A percentile compares a stretch with the other conserved stretches of the same genome.
phyloP scores from a whole-genome alignment of 768 basidiomycete species.

The Kwoniella shandongensis region DNA sequence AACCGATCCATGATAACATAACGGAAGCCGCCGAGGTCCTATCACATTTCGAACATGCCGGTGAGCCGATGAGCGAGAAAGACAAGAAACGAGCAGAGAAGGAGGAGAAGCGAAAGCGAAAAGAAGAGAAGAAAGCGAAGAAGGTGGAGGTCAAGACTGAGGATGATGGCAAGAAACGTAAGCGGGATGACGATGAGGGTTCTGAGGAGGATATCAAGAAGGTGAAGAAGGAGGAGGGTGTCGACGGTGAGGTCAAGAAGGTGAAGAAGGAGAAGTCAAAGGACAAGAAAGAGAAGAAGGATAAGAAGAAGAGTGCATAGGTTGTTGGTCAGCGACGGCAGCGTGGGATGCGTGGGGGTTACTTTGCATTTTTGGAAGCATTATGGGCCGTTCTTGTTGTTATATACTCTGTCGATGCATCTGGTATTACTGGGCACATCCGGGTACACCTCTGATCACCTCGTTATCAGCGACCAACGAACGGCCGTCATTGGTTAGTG shows the following conservation, averaged over 20 bases:
- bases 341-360: neutral
- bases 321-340: neutral
- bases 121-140: slow-evolving; percentile 29
- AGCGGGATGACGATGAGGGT: neutral
- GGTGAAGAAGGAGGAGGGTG: slow-evolving; percentile 20
- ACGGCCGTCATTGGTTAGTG: no score
- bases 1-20: slow-evolving; percentile 10
- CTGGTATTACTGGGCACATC: no score
- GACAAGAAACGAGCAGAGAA: slow-evolving; percentile 25
- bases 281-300: slow-evolving; percentile 18
- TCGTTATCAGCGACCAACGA: no score
- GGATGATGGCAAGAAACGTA: slow-evolving; percentile 8
- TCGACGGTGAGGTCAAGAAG: slow-evolving; percentile 24
- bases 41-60: slow-evolving; percentile 15
- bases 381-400: no score
- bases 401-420: no score
- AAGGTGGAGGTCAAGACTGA: slow-evolving; percentile 11
- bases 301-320: slow-evolving; percentile 1
- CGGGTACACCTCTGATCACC: no score
- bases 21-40: slow-evolving; percentile 11
- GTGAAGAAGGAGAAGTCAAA: slow-evolving; percentile 31
- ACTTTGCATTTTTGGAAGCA: no score
- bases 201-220: slow-evolving; percentile 10
- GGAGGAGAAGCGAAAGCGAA: slow-evolving; percentile 44
- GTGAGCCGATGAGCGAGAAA: slow-evolving; percentile 16